phyloP scores from a whole-genome alignment of 192 early-diverging fungal genomes.

The Helicostylum pulchrum region DNA sequence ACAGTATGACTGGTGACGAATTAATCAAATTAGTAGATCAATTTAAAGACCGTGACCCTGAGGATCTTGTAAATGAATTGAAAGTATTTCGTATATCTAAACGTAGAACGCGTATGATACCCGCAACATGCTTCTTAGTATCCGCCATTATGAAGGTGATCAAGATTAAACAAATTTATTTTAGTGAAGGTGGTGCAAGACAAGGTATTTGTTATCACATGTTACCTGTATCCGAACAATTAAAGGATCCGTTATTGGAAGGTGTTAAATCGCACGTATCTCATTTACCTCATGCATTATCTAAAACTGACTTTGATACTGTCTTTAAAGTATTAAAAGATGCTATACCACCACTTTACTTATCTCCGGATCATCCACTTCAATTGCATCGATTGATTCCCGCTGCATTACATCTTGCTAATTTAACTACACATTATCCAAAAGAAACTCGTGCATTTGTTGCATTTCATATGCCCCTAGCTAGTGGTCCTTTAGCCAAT shows the following conservation, averaged over 20 bases:
- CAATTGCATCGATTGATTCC: conserved; percentile 44
- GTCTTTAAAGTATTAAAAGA: conserved; percentile 22
- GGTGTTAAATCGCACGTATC: conserved; percentile 38
- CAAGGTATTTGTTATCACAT: conserved; percentile 51
- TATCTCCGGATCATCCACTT: conserved; percentile 22
- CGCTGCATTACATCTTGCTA: conserved; percentile 41
- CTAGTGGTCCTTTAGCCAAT: conserved; percentile 49
- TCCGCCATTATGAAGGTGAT: conserved; percentile 43
- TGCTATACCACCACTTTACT: conserved; percentile 31
- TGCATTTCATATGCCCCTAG: conserved; percentile 47
- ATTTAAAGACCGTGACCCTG: conserved; percentile 35
- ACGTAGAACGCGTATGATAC: conserved; percentile 52
- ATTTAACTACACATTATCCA: conserved; percentile 44
- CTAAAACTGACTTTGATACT: conserved; percentile 24
- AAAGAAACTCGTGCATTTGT: conserved; percentile 54
- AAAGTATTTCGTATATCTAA: conserved; percentile 52
- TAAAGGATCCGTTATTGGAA: conserved; percentile 47
- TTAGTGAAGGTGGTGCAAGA: conserved; percentile 59
- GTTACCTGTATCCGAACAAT: conserved; percentile 34
- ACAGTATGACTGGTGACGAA: conserved; percentile 40
- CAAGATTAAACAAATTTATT: conserved; percentile 39
- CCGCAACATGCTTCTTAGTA: conserved; percentile 49
- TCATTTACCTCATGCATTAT: conserved; percentile 27
- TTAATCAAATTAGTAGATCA: conserved; percentile 34
- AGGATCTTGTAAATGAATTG: conserved; percentile 24